Evolutionary conservation across 768 basidiomycete species (phyloP).

Genomic region (Psilocybe azurescens): DNA sequence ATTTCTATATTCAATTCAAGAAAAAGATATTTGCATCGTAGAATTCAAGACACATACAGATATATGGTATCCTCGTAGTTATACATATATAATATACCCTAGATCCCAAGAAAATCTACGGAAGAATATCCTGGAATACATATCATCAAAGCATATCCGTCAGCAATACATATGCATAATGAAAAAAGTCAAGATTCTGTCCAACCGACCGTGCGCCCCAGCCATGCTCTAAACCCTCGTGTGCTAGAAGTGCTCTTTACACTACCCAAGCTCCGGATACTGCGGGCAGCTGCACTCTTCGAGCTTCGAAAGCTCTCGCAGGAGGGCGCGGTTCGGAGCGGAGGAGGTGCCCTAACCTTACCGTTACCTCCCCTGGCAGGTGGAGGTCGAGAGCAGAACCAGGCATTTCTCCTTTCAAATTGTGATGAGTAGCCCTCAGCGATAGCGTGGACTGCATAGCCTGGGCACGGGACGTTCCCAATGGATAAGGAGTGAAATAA

Average conservation of each 20-base stretch:
- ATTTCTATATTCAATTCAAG: too few relatives aligned
- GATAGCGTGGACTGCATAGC: constrained; percentile 23
- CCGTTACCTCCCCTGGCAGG: constrained; percentile 2
- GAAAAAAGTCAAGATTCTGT: constrained; percentile 17
- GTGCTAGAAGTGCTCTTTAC: constrained; percentile 46
- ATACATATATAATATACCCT: too few relatives aligned
- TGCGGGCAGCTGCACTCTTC: constrained; percentile 43
- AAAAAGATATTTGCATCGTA: too few relatives aligned
- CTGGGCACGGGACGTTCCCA: constrained; percentile 37
- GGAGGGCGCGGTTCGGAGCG: constrained; percentile 44
- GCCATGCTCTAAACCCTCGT: constrained; percentile 45
- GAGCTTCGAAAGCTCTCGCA: constrained; percentile 53
- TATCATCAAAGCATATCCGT: neutral
- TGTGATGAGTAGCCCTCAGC: constrained; percentile 13
- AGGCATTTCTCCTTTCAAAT: neutral
- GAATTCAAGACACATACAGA: too few relatives aligned
- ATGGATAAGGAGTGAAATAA: constrained; percentile 51
- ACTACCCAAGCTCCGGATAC: constrained; percentile 48
- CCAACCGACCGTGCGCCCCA: constrained; percentile 35
- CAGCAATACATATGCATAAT: constrained; percentile 3
- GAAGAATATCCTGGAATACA: neutral
- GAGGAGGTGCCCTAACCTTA: constrained; percentile 4
- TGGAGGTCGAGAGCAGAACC: constrained; percentile 19
- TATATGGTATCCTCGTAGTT: too few relatives aligned
- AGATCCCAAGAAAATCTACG: constrained; percentile 4